A percentile compares a stretch with the other conserved stretches of the same genome.
Evolutionary conservation across 1,284 basidiomycete species (phyloP).

Genomic region (Stereum hirsutum): DNA sequence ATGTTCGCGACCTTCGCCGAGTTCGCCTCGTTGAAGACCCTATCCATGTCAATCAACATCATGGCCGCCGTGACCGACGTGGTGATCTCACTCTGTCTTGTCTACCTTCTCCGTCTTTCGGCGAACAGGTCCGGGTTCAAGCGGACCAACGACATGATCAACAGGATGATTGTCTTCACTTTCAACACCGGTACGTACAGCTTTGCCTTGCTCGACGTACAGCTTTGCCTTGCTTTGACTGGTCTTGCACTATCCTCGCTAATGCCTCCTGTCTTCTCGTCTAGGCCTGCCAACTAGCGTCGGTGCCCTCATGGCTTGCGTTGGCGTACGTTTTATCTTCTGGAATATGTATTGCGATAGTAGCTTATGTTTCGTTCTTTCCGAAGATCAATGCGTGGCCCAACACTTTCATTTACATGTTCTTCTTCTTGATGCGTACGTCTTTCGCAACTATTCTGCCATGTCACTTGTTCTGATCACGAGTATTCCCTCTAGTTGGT

Average conservation of each 20-base stretch:
- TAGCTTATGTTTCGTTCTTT: slow-evolving; percentile 16
- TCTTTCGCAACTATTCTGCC: too few relatives aligned
- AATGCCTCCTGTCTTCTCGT: slow-evolving; percentile 41
- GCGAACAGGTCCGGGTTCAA: slow-evolving; percentile 47
- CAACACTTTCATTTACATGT: slow-evolving; percentile 42
- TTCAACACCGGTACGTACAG: slow-evolving; percentile 48
- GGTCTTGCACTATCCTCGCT: slow-evolving; percentile 33
- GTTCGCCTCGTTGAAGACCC: slow-evolving; percentile 33
- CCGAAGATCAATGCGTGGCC: slow-evolving; percentile 36
- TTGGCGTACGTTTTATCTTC: too few relatives aligned
- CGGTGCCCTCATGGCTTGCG: too few relatives aligned
- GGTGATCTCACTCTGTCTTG: slow-evolving; percentile 39
- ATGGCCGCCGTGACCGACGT: slow-evolving; percentile 41
- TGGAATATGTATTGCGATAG: too few relatives aligned
- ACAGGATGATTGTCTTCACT: slow-evolving; percentile 42
- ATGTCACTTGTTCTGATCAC: too few relatives aligned
- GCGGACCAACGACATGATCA: slow-evolving; percentile 50
- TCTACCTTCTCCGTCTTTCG: slow-evolving; percentile 37
- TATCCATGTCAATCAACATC: slow-evolving; percentile 47
- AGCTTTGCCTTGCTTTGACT: not conserved
- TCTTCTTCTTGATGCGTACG: slow-evolving; percentile 56
- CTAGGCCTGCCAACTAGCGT: too few relatives aligned
- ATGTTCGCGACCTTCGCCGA: slow-evolving; percentile 24
- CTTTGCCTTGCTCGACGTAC: not conserved
- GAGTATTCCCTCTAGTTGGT: too few relatives aligned